These are phyloP conservation scores for Blastobotrys ciferrii DNA, from an alignment of 1,139 yeast genomes.

Conservation along the genomic window DNA sequence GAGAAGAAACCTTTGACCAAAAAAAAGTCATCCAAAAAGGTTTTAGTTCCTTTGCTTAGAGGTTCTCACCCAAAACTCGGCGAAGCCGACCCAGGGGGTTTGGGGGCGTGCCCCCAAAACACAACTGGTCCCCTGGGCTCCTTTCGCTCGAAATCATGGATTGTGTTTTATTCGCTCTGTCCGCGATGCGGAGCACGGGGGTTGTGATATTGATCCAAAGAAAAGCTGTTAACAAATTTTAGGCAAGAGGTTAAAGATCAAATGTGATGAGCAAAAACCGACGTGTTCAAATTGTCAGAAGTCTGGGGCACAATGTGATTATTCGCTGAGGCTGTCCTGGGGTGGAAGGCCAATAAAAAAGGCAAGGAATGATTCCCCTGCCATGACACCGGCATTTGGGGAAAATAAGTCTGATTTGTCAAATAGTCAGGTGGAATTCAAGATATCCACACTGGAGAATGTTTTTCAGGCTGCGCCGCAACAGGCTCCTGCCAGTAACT, in stretches of 20 bases:
- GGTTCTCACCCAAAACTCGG: too few species aligned
- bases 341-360: constrained; percentile 63
- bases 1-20: too few species aligned
- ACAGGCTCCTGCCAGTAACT: constrained; percentile 23
- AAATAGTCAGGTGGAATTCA: constrained; percentile 12
- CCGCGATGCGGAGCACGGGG: too few species aligned
- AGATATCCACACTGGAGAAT: constrained; percentile 20
- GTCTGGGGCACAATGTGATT: constrained; percentile 56
- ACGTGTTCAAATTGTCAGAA: constrained; percentile 57
- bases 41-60: too few species aligned
- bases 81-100: too few species aligned
- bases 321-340: constrained; percentile 66
- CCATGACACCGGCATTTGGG: too few species aligned
- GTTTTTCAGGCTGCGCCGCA: constrained; percentile 27
- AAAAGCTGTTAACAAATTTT: constrained; percentile 10
- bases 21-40: too few species aligned
- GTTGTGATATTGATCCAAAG: too few species aligned
- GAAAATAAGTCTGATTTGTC: constrained; percentile 13
- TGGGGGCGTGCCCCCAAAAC: too few species aligned
- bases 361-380: background rate
- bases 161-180: too few species aligned
- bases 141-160: too few species aligned
- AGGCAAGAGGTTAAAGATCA: constrained; percentile 30
- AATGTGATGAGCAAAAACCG: constrained; percentile 72
- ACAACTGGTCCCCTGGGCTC: too few species aligned